A percentile compares a stretch with the other conserved stretches of the same genome.
phyloP scores from a whole-genome alignment of 78 protist genomes.

The Emiliania huxleyi region DNA sequence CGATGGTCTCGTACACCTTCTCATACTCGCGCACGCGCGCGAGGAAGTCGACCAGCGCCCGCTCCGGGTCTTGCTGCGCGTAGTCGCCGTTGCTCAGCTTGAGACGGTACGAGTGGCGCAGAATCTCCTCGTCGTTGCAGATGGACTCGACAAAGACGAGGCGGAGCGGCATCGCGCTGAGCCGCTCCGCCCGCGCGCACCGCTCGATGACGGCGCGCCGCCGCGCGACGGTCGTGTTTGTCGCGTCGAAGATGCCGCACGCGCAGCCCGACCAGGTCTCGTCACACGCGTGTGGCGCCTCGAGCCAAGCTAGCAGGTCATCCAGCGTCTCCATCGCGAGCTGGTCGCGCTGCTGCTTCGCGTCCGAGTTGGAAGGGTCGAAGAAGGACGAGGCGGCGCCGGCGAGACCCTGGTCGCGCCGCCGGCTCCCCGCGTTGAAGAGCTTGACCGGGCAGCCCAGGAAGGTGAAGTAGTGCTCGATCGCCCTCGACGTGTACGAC shows the following conservation, averaged over 20 bases:
- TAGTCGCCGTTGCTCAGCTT: background rate
- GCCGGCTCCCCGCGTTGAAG: background rate
- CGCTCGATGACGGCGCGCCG: background rate
- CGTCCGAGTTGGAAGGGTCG: background rate
- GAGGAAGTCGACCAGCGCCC: background rate
- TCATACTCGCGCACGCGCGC: background rate
- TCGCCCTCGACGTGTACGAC: background rate
- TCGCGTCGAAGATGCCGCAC: constrained; percentile 5
- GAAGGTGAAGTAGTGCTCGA: background rate
- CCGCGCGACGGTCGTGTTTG: background rate
- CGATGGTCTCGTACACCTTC: background rate
- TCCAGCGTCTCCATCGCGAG: background rate
- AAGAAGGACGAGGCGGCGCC: background rate
- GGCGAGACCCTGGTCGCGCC: background rate
- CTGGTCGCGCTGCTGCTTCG: background rate
- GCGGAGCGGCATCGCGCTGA: background rate
- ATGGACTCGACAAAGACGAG: background rate
- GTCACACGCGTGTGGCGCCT: too few species aligned
- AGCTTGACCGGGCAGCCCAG: background rate
- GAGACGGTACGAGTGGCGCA: background rate
- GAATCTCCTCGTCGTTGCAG: background rate
- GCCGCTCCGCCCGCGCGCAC: background rate
- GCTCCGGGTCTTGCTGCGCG: background rate
- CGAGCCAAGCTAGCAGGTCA: background rate
- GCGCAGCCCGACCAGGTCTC: background rate